A percentile compares a stretch with the other conserved stretches of the same genome.
phyloP scores from a whole-genome alignment of 768 basidiomycete species.

The Kockovaella imperatae region DNA sequence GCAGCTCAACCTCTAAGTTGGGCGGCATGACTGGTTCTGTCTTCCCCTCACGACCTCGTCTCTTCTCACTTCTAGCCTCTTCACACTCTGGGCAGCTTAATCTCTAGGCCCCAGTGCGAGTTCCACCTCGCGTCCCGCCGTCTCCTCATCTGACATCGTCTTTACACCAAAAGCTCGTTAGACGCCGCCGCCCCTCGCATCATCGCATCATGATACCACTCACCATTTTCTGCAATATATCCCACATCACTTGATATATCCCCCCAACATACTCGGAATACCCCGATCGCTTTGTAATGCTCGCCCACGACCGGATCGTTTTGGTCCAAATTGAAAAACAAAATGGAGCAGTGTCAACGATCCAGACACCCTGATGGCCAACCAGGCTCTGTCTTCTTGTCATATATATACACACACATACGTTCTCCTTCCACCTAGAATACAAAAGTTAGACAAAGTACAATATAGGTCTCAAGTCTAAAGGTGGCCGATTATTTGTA shows the following conservation, averaged over 20 bases:
- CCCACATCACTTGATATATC: too few relatives aligned
- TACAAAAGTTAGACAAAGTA: not conserved
- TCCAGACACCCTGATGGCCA: constrained; percentile 4
- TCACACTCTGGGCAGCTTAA: constrained; percentile 12
- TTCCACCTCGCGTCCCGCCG: constrained; percentile 28
- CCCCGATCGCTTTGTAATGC: too few relatives aligned
- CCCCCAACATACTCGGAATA: too few relatives aligned
- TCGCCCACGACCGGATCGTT: too few relatives aligned
- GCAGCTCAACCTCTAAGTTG: constrained; percentile 66
- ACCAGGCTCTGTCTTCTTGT: too few relatives aligned
- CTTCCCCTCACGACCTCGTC: not conserved
- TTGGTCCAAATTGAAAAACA: not conserved
- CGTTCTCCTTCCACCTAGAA: not conserved
- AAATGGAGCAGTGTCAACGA: constrained; percentile 1
- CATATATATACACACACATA: constrained; percentile 4
- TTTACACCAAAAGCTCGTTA: not conserved
- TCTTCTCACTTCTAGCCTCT: constrained; percentile 6
- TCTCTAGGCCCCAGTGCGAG: constrained; percentile 21
- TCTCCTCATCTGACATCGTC: constrained; percentile 1
- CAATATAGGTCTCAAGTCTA: constrained; percentile 2
- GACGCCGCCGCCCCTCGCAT: constrained; percentile 1
- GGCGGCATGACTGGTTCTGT: not conserved
- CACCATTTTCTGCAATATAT: too few relatives aligned
- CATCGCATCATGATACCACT: constrained; percentile 1
- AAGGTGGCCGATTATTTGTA: not conserved